These are phyloP conservation scores for Coemansia sp. DNA, from an alignment of 192 early-diverging fungal genomes.

Conservation along the genomic window DNA sequence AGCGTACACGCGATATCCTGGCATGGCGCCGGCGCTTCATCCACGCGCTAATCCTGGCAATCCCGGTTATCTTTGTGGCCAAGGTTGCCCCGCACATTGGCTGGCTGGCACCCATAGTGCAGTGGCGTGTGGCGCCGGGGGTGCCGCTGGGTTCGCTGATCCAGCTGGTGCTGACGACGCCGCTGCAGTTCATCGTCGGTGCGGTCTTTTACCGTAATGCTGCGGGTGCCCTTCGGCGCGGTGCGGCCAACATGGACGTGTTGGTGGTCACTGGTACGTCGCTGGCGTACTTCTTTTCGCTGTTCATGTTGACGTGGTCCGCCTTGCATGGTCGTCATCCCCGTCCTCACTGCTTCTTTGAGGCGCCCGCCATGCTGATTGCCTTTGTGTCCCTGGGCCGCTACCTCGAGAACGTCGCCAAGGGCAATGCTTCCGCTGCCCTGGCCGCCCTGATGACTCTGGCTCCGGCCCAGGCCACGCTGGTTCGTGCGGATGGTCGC, in stretches of 20 bases:
- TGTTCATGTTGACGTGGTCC: constrained; percentile 65
- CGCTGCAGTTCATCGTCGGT: constrained; percentile 89
- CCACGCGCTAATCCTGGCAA: constrained; percentile 60
- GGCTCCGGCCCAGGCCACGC: constrained; percentile 68
- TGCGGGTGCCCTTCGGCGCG: constrained; percentile 72
- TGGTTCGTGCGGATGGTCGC: constrained; percentile 42
- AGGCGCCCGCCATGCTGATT: constrained; percentile 87
- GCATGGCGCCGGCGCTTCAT: constrained; percentile 70
- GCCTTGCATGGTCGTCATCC: constrained; percentile 51
- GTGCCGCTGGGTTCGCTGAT: constrained; percentile 61
- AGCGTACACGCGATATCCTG: constrained; percentile 77
- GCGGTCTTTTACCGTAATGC: constrained; percentile 70
- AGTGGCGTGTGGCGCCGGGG: constrained; percentile 54
- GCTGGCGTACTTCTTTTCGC: constrained; percentile 77
- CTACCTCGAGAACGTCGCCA: constrained; percentile 92
- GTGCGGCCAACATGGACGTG: constrained; percentile 94
- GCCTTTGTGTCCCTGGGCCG: constrained; percentile 89
- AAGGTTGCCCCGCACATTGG: constrained; percentile 42
- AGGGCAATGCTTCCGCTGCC: constrained; percentile 86
- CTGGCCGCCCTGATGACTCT: constrained; percentile 83
- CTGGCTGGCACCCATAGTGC: constrained; percentile 7
- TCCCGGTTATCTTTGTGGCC: constrained; percentile 74
- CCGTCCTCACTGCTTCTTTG: constrained; percentile 83
- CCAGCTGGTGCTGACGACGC: constrained; percentile 73
- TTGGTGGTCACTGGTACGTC: constrained; percentile 82